A percentile compares a stretch with the other conserved stretches of the same genome.
Evolutionary conservation across 164 flowering plant species (phyloP).

Genomic region (Brasenia schreberi): DNA sequence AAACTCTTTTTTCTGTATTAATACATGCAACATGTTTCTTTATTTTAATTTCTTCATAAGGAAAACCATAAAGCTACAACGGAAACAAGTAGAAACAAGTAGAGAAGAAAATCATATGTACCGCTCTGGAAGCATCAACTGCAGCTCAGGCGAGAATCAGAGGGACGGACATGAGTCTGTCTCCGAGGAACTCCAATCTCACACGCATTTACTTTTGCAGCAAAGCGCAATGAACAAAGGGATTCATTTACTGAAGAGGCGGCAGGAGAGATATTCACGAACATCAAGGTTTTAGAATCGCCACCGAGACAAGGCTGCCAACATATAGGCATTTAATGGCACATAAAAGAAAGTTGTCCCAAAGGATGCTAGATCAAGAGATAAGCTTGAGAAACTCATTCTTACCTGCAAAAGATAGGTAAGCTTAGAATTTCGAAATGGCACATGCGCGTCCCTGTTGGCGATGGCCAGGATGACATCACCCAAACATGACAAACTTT

Average conservation of each 20-base stretch:
- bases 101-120: not conserved
- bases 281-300: slow-evolving; percentile 92
- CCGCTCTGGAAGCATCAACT: slow-evolving; percentile 20
- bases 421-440: slow-evolving; percentile 87
- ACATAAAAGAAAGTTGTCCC: not conserved
- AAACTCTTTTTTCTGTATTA: too few relatives aligned
- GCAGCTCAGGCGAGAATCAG: slow-evolving; percentile 64
- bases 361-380: not conserved
- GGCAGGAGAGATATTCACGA: slow-evolving; percentile 82
- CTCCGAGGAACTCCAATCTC: slow-evolving; percentile 87
- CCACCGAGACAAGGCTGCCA: slow-evolving; percentile 94
- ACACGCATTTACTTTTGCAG: slow-evolving; percentile 87
- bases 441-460: slow-evolving; percentile 84
- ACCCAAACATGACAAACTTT: slow-evolving; percentile 76
- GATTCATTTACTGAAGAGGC: slow-evolving; percentile 81
- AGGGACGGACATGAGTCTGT: slow-evolving; percentile 40
- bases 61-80: not conserved
- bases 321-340: not conserved
- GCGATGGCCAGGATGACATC: slow-evolving; percentile 88
- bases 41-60: too few relatives aligned
- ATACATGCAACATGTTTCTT: too few relatives aligned
- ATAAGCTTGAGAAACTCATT: not conserved
- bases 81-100: not conserved
- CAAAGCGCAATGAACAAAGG: slow-evolving; percentile 84
- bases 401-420: slow-evolving; percentile 96